Conservation (phyloP, 2,329 filamentous ascomycete species). For the Trichophyton equinum region DNA sequence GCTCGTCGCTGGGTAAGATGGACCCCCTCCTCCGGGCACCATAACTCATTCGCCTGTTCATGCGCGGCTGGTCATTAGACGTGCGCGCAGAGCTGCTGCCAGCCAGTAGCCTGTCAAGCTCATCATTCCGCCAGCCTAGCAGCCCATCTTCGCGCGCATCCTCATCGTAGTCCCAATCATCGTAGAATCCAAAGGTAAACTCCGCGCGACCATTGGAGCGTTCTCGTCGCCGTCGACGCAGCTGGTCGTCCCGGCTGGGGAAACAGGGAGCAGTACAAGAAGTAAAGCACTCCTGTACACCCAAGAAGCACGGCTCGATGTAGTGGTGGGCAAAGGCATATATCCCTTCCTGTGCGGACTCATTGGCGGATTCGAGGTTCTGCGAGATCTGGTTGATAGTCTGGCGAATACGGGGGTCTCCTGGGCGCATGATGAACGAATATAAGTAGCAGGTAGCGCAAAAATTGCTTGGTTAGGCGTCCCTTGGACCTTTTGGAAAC, state of each 20-base stretch:
- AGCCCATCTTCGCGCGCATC: constrained; percentile 41
- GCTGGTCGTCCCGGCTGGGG: constrained; percentile 60
- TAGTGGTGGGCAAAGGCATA: constrained; percentile 83
- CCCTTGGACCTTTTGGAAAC: too few species aligned
- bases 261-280: constrained; percentile 56
- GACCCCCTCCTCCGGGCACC: constrained; percentile 48
- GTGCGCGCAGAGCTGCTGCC: constrained; percentile 39
- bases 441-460: neutral
- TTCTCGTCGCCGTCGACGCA: constrained; percentile 54
- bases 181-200: constrained; percentile 90
- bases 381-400: constrained; percentile 87
- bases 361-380: constrained; percentile 79
- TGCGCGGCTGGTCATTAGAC: constrained; percentile 50
- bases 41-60: constrained; percentile 81
- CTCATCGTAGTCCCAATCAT: constrained; percentile 75
- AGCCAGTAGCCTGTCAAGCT: constrained; percentile 70
- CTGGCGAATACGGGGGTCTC: constrained; percentile 78
- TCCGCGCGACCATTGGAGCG: constrained; percentile 53
- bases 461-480: neutral
- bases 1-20: constrained; percentile 38
- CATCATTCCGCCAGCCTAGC: constrained; percentile 68
- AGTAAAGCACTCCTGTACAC: constrained; percentile 53
- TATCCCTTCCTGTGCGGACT: constrained; percentile 79
- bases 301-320: constrained; percentile 64
- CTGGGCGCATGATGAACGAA: constrained; percentile 44